Evolutionary conservation across 805 yeast genomes (phyloP).

Genomic region (Saccharomyces mikatae): DNA sequence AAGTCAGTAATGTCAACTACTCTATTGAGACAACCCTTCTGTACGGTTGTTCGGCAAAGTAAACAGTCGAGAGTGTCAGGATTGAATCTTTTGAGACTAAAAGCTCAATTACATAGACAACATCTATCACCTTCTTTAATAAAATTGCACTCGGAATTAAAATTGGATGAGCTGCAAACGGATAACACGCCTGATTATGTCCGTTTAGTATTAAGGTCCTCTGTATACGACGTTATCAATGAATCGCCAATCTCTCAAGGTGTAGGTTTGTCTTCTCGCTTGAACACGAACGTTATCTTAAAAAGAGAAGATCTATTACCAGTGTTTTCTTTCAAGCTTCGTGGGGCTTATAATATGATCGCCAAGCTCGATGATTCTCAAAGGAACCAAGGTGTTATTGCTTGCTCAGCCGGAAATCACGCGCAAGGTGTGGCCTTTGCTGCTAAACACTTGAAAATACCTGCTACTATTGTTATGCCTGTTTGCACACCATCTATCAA

Average conservation of each 20-base stretch:
- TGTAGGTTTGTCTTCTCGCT: conserved; percentile 59
- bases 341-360: conserved; percentile 97
- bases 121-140: conserved; percentile 17
- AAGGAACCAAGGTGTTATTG: conserved; percentile 81
- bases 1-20: neutral
- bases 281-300: conserved; percentile 67
- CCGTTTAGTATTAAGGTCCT: conserved; percentile 78
- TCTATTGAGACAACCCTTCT: neutral
- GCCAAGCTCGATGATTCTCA: conserved; percentile 61
- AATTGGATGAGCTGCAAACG: conserved; percentile 42
- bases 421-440: conserved; percentile 98
- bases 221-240: conserved; percentile 90
- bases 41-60: neutral
- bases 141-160: conserved; percentile 25
- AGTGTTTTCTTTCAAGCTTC: conserved; percentile 88
- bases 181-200: conserved; percentile 86
- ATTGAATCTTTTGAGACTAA: conserved; percentile 5
- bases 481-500: conserved; percentile 93
- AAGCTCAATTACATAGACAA: conserved; percentile 13
- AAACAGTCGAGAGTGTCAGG: neutral
- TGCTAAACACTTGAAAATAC: conserved; percentile 75
- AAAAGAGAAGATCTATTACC: conserved; percentile 93
- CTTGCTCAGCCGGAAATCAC: conserved; percentile 98
- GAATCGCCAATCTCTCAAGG: conserved; percentile 84
- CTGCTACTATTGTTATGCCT: conserved; percentile 98